Evolutionary conservation across 768 basidiomycete species (phyloP), one percentile per base, ranked within the genome.

Genomic region (Mycena sanguinolenta): DNA sequence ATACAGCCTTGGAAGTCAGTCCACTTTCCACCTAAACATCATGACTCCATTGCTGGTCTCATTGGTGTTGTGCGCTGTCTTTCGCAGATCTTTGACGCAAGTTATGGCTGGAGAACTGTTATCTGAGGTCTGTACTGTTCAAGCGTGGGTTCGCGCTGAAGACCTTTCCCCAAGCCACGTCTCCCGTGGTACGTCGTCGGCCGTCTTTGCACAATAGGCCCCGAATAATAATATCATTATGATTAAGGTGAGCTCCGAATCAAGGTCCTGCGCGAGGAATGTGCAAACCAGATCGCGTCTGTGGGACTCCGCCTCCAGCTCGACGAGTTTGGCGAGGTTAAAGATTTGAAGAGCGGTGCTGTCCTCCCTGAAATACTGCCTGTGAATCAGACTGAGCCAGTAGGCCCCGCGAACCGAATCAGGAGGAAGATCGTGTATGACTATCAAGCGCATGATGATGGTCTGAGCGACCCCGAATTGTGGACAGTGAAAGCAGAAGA

Each of bases 181-280:
- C 44, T 46, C 44, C 12, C 44, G 12, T 7, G 44, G 44, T 46
- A 12, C 44, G 7, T 46, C 6, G 44, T 19, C 16, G 7, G 6
- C 17, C 7, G 17, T 44, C 7, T 44, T 19, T 19, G n/a, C n/a
- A n/a, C n/a, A n/a, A n/a, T n/a, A n/a, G n/a, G n/a, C n/a, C n/a
- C n/a, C n/a, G n/a, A n/a, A n/a, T n/a, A n/a, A n/a, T n/a, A 46
- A 46, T 46, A 21, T 46, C n/a, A n/a, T 53, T n/a, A n/a, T n/a
- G n/a, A n/a, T 14, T 4, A 10, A 72, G 71, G 71, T 19, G 71
- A 72, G n/a, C 60, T 72, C 23, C 71, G 71, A 14, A 39, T 72
- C 66, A 72, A 67, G 34, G 66, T 65, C 23, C 0, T 14, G 3
- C 36, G 23, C 14, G 32, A 25, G 4, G 21, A 67, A 4, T 72